Evolutionary conservation across 163 green algal genomes (phyloP), one percentile per base, ranked within the genome.

Genomic region (Chloroidium sp.): DNA sequence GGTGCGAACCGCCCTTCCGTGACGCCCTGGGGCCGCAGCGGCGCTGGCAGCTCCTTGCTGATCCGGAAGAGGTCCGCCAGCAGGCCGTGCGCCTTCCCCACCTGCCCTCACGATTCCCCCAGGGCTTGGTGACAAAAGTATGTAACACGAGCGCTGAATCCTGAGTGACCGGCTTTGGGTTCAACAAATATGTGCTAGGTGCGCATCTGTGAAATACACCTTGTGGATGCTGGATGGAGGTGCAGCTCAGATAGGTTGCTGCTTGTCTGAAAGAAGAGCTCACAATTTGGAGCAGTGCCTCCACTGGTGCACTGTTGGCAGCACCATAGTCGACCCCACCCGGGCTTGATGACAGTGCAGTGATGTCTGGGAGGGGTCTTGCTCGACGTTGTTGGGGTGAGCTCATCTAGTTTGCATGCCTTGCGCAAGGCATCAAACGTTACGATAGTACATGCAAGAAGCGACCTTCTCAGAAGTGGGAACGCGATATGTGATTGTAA

Each of bases 11-110:
- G 68, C 4, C 14, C 59, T 59, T 59, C 4, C 1, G 8, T 57
- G 36, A 6, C 78, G 61, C 61, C 61, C 13, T 1, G 10, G 69
- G 61, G 64, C 6, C 64, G 64, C 6, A 84, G 60, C 1, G 59
- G 67, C 2, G 75, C 4, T 60, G 80, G 80, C 75, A 84, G 68
- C 3, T 4, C n/a, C 68, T 67, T 62, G 68, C 64, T 74, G 1
- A 80, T 67, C 10, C 69, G 75, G 1, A 84, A 76, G 4, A 80
- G 61, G n/a, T 78, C 68, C 10, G 80, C 80, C 57, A 80, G 76
- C 59, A 84, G 76, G 61, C 36, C 76, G 59, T 84, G 36, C 4
- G 59, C 76, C 3, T 77, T 67, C 1, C 59, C 69, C 8, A 80
- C 80, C 80, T 84, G 80, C 64, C 57, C 12, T 12, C 36, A 36